phyloP scores from a whole-genome alignment of 768 basidiomycete species.

The Pleurotus pulmonarius region DNA sequence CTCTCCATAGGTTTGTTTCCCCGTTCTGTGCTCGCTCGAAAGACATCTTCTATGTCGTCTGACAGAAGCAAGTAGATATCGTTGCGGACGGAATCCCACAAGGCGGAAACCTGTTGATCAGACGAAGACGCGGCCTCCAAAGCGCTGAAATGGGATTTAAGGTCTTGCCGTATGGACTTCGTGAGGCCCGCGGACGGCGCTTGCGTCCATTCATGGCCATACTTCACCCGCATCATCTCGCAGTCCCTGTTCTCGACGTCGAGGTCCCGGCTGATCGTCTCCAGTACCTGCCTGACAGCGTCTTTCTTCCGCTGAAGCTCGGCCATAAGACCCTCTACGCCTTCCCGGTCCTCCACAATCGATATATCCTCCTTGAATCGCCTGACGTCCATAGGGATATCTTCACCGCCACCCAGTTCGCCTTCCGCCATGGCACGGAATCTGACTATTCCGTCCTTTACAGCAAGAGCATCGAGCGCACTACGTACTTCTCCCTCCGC shows the following conservation, averaged over 20 bases:
- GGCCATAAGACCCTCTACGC: slow-evolving; percentile 58
- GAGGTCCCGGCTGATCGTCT: slow-evolving; percentile 58
- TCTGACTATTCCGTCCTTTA: slow-evolving; percentile 65
- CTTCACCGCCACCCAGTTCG: slow-evolving; percentile 55
- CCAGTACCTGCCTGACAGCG: slow-evolving; percentile 56
- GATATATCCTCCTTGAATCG: slow-evolving; percentile 74
- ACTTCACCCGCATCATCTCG: slow-evolving; percentile 84
- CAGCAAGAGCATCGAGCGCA: slow-evolving; percentile 75
- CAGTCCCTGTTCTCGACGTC: slow-evolving; percentile 85
- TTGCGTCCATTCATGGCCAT: slow-evolving; percentile 85
- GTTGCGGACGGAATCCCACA: slow-evolving; percentile 68
- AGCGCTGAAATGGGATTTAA: slow-evolving; percentile 70
- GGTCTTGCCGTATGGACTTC: slow-evolving; percentile 67
- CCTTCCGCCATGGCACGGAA: slow-evolving; percentile 73
- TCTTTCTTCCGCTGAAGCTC: slow-evolving; percentile 59
- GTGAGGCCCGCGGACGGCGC: slow-evolving; percentile 74
- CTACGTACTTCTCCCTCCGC: slow-evolving; percentile 79
- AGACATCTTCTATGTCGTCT: slow-evolving; percentile 59
- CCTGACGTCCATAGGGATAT: slow-evolving; percentile 67
- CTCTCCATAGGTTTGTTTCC: slow-evolving; percentile 31
- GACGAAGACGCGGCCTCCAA: slow-evolving; percentile 76
- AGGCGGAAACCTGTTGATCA: slow-evolving; percentile 65
- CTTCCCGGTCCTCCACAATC: slow-evolving; percentile 63
- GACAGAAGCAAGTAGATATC: slow-evolving; percentile 66
- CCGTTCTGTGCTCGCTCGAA: slow-evolving; percentile 45